phyloP scores from a whole-genome alignment of 148 eudicot species.

The Salicornia ramosissima region DNA sequence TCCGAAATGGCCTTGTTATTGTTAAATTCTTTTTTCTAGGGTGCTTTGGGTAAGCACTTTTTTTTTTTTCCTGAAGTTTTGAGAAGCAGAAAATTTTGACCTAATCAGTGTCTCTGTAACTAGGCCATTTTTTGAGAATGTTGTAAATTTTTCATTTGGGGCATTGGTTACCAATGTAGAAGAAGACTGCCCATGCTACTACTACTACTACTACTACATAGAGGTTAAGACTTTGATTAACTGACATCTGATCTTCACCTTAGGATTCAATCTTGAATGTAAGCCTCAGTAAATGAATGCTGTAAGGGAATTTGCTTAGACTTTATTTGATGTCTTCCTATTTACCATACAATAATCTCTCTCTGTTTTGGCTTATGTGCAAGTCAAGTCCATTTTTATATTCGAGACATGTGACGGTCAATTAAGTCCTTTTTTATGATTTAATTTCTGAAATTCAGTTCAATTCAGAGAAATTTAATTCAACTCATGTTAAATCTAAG shows the following conservation, averaged over 20 bases:
- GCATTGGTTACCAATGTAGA: constrained; percentile 28
- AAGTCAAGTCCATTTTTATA: too few species aligned
- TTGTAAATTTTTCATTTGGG: constrained; percentile 31
- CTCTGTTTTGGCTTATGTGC: too few species aligned
- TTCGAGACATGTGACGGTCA: background rate
- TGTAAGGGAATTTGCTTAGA: constrained; percentile 13
- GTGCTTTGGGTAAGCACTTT: constrained; percentile 19
- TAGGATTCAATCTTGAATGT: constrained; percentile 22
- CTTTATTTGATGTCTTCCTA: background rate
- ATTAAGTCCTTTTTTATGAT: background rate
- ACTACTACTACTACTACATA: too few species aligned
- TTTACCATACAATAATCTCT: background rate
- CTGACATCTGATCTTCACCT: constrained; percentile 17
- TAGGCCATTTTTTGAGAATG: constrained; percentile 32
- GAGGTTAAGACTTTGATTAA: constrained; percentile 13
- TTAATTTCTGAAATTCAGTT: too few species aligned
- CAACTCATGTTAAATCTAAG: too few species aligned
- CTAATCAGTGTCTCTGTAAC: constrained; percentile 26
- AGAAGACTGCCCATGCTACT: constrained; percentile 24
- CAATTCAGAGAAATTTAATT: too few species aligned
- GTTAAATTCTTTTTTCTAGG: constrained; percentile 15
- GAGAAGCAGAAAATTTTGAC: constrained; percentile 29
- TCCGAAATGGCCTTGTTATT: constrained; percentile 21
- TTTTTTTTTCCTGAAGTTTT: constrained; percentile 24
- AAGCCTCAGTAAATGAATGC: constrained; percentile 17